phyloP scores from a whole-genome alignment of 2,329 filamentous ascomycete species.

The Colletotrichum gigasporum region DNA sequence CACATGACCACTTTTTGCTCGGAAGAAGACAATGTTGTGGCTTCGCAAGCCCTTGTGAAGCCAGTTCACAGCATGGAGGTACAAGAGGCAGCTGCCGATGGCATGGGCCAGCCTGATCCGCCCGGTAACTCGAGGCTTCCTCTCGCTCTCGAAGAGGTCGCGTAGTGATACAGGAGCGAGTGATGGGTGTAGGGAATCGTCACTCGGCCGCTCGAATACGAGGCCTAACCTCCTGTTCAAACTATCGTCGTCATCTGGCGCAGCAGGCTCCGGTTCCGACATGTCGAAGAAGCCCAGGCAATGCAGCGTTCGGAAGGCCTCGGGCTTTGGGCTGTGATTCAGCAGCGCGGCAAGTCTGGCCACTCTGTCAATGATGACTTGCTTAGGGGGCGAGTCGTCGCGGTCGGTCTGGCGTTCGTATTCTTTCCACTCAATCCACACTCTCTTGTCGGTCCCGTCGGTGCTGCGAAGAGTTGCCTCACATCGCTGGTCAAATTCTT shows the following conservation, averaged over 20 bases:
- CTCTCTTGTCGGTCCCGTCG: conserved; percentile 44
- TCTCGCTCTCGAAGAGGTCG: conserved; percentile 51
- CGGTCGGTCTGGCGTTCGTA: conserved; percentile 49
- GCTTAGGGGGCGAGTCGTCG: conserved; percentile 49
- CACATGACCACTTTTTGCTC: conserved; percentile 40
- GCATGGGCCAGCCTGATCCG: conserved; percentile 61
- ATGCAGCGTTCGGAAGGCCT: conserved; percentile 59
- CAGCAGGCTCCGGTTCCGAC: conserved; percentile 32
- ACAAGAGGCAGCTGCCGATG: conserved; percentile 62
- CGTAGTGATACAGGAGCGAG: conserved; percentile 57
- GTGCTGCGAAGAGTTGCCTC: conserved; percentile 49
- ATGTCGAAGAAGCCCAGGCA: conserved; percentile 63
- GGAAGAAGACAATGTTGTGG: conserved; percentile 64
- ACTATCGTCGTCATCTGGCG: conserved; percentile 52
- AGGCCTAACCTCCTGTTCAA: conserved; percentile 59
- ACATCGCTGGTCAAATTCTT: conserved; percentile 47
- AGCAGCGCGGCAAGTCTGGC: conserved; percentile 58
- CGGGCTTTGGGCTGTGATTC: conserved; percentile 56
- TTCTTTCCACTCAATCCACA: conserved; percentile 63
- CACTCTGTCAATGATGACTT: conserved; percentile 53
- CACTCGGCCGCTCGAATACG: conserved; percentile 59
- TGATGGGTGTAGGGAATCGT: conserved; percentile 44
- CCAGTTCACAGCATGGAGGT: conserved; percentile 65
- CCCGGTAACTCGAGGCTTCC: conserved; percentile 59
- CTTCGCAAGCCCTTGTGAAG: conserved; percentile 66